Evolutionary conservation across 768 basidiomycete genomes (phyloP).

Genomic region (Phlebiopsis gigantea): DNA sequence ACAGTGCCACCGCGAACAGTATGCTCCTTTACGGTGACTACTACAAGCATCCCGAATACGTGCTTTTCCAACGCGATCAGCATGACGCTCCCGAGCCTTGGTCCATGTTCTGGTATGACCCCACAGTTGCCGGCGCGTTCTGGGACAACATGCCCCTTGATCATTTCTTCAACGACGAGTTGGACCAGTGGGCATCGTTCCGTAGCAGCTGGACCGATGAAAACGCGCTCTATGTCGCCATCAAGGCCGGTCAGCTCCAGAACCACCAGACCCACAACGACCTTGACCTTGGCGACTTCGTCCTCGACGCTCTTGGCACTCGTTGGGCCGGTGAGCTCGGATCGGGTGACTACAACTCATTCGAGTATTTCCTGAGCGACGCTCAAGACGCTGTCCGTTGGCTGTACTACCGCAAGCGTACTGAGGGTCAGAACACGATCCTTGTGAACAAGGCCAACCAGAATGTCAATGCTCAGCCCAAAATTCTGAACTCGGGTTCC

Average conservation of each 20-base stretch:
- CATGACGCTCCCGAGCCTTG: slow-evolving; percentile 50
- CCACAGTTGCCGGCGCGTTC: slow-evolving; percentile 78
- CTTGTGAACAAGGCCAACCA: slow-evolving; percentile 76
- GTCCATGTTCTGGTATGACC: slow-evolving; percentile 88
- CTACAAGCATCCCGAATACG: slow-evolving; percentile 67
- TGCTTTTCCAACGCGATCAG: slow-evolving; percentile 87
- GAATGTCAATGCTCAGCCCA: slow-evolving; percentile 61
- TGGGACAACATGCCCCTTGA: slow-evolving; percentile 87
- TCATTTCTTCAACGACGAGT: slow-evolving; percentile 64
- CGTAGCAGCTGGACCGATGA: slow-evolving; percentile 89
- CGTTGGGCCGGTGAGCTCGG: slow-evolving; percentile 97
- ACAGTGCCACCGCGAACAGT: slow-evolving; percentile 85
- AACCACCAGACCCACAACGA: slow-evolving; percentile 94
- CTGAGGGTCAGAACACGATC: slow-evolving; percentile 96
- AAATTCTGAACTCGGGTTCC: slow-evolving; percentile 46
- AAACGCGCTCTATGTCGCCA: slow-evolving; percentile 77
- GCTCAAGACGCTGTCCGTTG: slow-evolving; percentile 68
- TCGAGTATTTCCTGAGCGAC: slow-evolving; percentile 75
- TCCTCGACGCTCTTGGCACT: slow-evolving; percentile 87
- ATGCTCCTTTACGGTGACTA: slow-evolving; percentile 73
- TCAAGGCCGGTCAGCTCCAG: slow-evolving; percentile 79
- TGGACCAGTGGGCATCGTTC: slow-evolving; percentile 88
- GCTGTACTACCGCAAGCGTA: slow-evolving; percentile 94
- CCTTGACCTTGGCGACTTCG: slow-evolving; percentile 92
- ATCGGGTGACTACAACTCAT: slow-evolving; percentile 75